These are phyloP conservation scores for Euphorbia celastroides DNA, from an alignment of 441 rosid genomes.

Conservation along the genomic window DNA sequence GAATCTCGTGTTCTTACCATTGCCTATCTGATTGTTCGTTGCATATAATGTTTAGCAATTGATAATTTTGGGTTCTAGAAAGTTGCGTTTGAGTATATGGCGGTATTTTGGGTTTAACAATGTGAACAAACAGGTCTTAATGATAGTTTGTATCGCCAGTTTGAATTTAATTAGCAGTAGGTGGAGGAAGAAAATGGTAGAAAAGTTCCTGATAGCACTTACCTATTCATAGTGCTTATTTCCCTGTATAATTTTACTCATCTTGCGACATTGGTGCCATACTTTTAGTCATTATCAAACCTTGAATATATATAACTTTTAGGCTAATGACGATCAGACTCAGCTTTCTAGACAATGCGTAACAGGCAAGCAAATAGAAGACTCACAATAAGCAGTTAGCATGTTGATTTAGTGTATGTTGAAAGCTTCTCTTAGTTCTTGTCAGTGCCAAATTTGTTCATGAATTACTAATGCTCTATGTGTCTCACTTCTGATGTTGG, in stretches of 20 bases:
- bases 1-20: background rate
- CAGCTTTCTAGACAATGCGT: background rate
- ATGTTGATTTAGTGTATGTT: too few species aligned
- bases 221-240: background rate
- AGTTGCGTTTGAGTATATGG: background rate
- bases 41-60: background rate
- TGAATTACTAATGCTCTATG: too few species aligned
- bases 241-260: background rate
- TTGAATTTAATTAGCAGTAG: background rate
- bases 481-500: background rate
- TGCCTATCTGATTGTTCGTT: conserved; percentile 5
- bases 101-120: background rate
- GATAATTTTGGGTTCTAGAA: conserved; percentile 10
- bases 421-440: too few species aligned
- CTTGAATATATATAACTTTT: conserved; percentile 1
- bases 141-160: background rate
- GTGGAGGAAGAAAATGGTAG: background rate
- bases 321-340: background rate
- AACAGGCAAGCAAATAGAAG: background rate
- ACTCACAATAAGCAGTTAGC: background rate
- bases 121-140: background rate
- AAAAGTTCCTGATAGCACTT: background rate
- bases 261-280: background rate
- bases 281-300: background rate
- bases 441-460: background rate